Evolutionary conservation across 768 basidiomycete species (phyloP), one percentile per base, ranked within the genome.

Genomic region (Naganishia kalamii): DNA sequence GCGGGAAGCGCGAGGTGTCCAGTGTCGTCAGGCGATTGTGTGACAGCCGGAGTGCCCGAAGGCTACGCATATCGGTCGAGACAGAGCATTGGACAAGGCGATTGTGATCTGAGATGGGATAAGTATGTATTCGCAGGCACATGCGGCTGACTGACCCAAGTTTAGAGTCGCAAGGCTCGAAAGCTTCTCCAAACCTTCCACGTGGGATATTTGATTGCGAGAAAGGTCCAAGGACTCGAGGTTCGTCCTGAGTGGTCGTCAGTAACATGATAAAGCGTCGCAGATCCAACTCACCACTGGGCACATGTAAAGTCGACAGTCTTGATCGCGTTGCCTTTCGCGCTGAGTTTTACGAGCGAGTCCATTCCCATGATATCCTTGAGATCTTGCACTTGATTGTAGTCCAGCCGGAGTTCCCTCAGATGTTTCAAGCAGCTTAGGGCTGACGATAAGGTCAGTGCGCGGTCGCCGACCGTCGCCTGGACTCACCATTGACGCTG

Each of bases 321-420:
- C 68, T 79, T 75, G 63, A 97, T 83, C 61, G 79, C 73, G 79
- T 97, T 97, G 33, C 85, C 85, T 75, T 87, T 85, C 66, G 91
- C 78, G 71, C 88, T 90, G 63, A 98, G 81, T 79, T 90, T 90
- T 72, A 87, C 84, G 29, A 99, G 85, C 21, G 85, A 84, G 70
- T 89, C 88, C 81, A 97, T 83, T 65, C 81, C 81, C 74, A 88
- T 84, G 48, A 99, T 80, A 0, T 92, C 92, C 44, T 87, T 86
- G 17, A 90, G 71, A 73, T 82, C 85, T 19, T 76, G 79, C 69
- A 99, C 87, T 74, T 81, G 82, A 79, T 97, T 98, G 59, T 85
- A 84, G 74, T 98, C 91, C n/a, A 89, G 88, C 63, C 85, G 87
- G 61, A 99, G 84, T 75, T 97, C 92, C 37, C 90, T 85, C 62